Base-by-base conservation (phyloP, 306 rosid genomes). In the Arachis stenosperma region DNA sequence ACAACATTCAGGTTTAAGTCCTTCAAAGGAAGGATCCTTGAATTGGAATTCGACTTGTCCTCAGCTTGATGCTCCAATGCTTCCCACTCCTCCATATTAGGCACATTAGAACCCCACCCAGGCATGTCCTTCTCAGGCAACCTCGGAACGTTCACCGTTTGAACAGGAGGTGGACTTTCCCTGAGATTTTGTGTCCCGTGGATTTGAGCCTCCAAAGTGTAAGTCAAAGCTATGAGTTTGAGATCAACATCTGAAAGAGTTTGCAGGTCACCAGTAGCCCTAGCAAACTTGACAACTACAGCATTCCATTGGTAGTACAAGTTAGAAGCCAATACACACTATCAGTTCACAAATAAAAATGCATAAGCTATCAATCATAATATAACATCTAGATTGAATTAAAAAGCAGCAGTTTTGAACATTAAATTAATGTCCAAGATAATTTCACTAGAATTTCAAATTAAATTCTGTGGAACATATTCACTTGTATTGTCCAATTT, bases 171-270 rank as follows among this genome's bases (percentile, higher is more conserved):
- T 9, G 97, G 97, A 6, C 73, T 80, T 36, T 90, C 97, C 79
- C 93, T 83, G 51, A 93, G 86, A 60, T 90, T 91, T 12, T 79
- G 81, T 4, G 88, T 81, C 40, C 98, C 96, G 64, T 90, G 97
- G 73, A 88, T 82, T 71, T 93, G 89, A 72, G 90, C 88, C 87
- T 93, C 97, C 84, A 90, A 75, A 1, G 88, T 84, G 55, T 84
- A 82, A 73, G 98, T 87, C 69, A 93, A 73, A 53, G 98, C 98
- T 51, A 90, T 80, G 50, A 93, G 93, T 78, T 88, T 90, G 64
- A 90, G 68, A 84, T 90, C 98, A 81, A 93, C 98, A 69, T 90
- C 97, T 0, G 98, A 93, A 6, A 93, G 90, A n/a, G 96, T 93
- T 86, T 90, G 97, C 11, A 90, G 81, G 73, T 93, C 98, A 74